Evolutionary conservation across 2,329 filamentous ascomycete species (phyloP).

Genomic region (Xylariales sp.): DNA sequence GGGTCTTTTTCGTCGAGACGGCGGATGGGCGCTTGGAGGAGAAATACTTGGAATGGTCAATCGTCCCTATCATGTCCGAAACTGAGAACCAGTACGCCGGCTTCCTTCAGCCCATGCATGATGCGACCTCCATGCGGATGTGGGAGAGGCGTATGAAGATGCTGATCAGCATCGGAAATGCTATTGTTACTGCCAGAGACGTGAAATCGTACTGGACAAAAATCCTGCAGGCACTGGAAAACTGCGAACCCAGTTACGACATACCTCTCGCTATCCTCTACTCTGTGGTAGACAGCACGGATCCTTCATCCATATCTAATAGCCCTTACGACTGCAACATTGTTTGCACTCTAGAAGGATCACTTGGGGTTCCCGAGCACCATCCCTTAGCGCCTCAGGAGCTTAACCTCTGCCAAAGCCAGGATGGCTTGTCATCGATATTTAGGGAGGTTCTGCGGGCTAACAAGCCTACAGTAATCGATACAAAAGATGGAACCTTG

Average conservation of each 20-base stretch:
- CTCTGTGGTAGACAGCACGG: conserved; percentile 37
- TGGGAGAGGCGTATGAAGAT: conserved; percentile 46
- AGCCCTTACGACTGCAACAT: conserved; percentile 19
- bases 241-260: conserved; percentile 40
- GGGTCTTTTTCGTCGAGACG: conserved; percentile 39
- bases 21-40: conserved; percentile 38
- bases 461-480: conserved; percentile 34
- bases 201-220: conserved; percentile 44
- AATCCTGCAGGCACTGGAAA: conserved; percentile 37
- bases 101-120: conserved; percentile 42
- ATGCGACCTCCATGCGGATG: conserved; percentile 41
- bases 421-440: conserved; percentile 31
- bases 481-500: conserved; percentile 46
- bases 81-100: conserved; percentile 36
- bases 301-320: conserved; percentile 12
- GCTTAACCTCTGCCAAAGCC: conserved; percentile 30
- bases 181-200: conserved; percentile 35
- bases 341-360: conserved; percentile 38
- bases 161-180: conserved; percentile 43
- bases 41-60: conserved; percentile 43
- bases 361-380: conserved; percentile 38
- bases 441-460: conserved; percentile 34
- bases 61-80: conserved; percentile 40
- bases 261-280: conserved; percentile 49
- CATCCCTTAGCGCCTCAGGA: conserved; percentile 36